Evolutionary conservation across 2,329 filamentous ascomycete species (phyloP).

Genomic region (Epichloe amarillans): DNA sequence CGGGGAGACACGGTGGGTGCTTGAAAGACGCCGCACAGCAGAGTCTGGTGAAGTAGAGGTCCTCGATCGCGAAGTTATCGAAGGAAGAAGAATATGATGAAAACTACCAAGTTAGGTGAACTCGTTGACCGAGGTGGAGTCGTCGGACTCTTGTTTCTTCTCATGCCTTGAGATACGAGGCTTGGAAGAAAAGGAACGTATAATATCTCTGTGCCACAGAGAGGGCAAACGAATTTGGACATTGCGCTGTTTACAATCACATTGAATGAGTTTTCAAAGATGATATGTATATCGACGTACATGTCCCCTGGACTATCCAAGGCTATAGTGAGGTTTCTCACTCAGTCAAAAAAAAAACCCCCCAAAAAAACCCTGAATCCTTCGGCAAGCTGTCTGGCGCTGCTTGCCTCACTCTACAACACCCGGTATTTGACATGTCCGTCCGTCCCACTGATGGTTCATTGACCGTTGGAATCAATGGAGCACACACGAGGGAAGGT

Average conservation of each 20-base stretch:
- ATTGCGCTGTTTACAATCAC: background rate
- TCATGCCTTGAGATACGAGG: background rate
- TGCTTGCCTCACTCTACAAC: too few relatives aligned
- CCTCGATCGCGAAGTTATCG: constrained; percentile 50
- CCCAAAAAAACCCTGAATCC: too few relatives aligned
- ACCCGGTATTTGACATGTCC: too few relatives aligned
- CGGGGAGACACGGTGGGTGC: constrained; percentile 50
- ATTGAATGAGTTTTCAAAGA: background rate
- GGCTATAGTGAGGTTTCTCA: too few relatives aligned
- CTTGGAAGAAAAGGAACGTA: background rate
- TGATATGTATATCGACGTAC: too few relatives aligned
- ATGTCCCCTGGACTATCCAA: too few relatives aligned
- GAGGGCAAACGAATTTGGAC: background rate
- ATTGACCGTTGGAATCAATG: too few relatives aligned
- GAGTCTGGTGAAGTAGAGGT: constrained; percentile 53
- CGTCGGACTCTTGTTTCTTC: background rate
- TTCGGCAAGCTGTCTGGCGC: too few relatives aligned
- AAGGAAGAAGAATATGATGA: constrained; percentile 35
- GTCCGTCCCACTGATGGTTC: too few relatives aligned
- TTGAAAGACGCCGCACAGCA: constrained; percentile 53
- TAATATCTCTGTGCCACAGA: background rate
- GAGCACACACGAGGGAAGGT: too few relatives aligned
- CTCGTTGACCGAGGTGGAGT: background rate
- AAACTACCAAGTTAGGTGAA: background rate
- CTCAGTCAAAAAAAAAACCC: too few relatives aligned